phyloP scores from a whole-genome alignment of 306 rosid species.

The Ziziphus jujuba region DNA sequence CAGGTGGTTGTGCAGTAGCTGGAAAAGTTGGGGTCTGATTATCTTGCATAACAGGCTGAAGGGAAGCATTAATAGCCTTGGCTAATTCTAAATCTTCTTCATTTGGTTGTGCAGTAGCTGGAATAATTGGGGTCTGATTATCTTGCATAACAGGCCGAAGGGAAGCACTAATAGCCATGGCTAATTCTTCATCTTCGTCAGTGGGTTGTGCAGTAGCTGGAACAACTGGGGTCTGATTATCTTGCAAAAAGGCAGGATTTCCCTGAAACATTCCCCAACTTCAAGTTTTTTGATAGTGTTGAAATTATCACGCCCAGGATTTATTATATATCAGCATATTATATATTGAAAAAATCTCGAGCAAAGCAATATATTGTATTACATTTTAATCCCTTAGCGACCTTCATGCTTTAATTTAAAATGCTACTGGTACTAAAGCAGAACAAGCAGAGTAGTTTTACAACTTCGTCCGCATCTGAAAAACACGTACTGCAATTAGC shows the following conservation, averaged over 20 bases:
- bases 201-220: conserved; percentile 83
- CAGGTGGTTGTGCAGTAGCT: no score
- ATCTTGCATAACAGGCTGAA: no score
- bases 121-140: no score
- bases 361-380: neutral
- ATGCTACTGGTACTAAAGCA: neutral
- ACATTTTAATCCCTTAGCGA: neutral
- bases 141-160: no score
- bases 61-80: no score
- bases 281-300: conserved; percentile 13
- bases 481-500: no score
- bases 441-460: neutral
- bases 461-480: no score
- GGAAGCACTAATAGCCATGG: no score
- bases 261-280: conserved; percentile 45
- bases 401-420: neutral
- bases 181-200: no score
- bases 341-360: neutral
- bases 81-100: no score
- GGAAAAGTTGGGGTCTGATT: no score
- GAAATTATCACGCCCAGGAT: neutral
- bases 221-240: conserved; percentile 37
- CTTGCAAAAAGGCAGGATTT: conserved; percentile 61
- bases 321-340: neutral
- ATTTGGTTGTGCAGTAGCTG: no score